Percentiles rank a stretch among this genome's conserved stretches.
Conservation (phyloP, 345 rosid species). For the Microcos paniculata region DNA sequence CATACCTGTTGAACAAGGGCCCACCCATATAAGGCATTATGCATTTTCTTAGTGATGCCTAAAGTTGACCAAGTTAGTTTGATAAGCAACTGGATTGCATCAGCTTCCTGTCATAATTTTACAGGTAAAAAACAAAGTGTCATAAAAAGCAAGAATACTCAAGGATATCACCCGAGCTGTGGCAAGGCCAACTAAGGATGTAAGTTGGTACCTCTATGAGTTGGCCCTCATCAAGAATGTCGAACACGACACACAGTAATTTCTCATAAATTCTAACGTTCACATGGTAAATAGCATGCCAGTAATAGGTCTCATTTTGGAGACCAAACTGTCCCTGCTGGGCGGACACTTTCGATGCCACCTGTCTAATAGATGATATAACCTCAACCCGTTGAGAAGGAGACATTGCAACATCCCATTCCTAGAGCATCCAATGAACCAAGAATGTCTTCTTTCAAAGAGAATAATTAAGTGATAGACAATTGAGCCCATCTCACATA, state of each 20-base stretch:
- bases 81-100: slow-evolving; percentile 53
- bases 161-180: background rate
- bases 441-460: background rate
- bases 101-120: slow-evolving; percentile 59
- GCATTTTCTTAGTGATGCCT: slow-evolving; percentile 85
- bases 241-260: slow-evolving; percentile 71
- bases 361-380: slow-evolving; percentile 65
- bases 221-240: slow-evolving; percentile 91
- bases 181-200: slow-evolving; percentile 13
- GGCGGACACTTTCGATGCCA: slow-evolving; percentile 59
- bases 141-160: slow-evolving; percentile 4
- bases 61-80: slow-evolving; percentile 80
- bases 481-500: background rate
- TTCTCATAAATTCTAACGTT: slow-evolving; percentile 78
- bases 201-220: slow-evolving; percentile 68
- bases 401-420: slow-evolving; percentile 71
- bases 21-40: slow-evolving; percentile 80
- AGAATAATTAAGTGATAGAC: background rate
- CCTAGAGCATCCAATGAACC: slow-evolving; percentile 47
- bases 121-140: slow-evolving; percentile 22
- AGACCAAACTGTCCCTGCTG: slow-evolving; percentile 61
- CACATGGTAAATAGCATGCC: slow-evolving; percentile 81
- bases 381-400: slow-evolving; percentile 74
- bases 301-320: slow-evolving; percentile 70
- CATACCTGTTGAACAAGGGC: slow-evolving; percentile 85